phyloP scores from a whole-genome alignment of 75 land plant species.

The Chamaecyparis obtusa region DNA sequence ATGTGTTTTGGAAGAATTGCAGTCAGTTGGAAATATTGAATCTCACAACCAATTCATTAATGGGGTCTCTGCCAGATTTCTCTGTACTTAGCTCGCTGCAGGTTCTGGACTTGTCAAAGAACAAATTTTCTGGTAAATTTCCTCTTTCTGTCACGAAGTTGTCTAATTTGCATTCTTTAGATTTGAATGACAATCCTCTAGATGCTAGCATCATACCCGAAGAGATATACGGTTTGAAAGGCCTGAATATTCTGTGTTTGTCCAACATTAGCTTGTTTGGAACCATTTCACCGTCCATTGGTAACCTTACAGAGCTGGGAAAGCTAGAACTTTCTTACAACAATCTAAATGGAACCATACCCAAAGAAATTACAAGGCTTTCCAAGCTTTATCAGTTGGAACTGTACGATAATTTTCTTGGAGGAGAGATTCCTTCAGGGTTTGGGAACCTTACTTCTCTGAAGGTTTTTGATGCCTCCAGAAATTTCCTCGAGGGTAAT shows the following conservation, averaged over 20 bases:
- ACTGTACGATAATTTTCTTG: no score
- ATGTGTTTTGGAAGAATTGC: slow-evolving; percentile 26
- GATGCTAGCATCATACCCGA: slow-evolving; percentile 2
- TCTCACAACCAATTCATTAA: slow-evolving; percentile 52
- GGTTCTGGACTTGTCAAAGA: slow-evolving; percentile 24
- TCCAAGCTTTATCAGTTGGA: no score
- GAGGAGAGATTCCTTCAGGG: no score
- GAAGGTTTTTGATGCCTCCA: no score
- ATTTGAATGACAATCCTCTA: slow-evolving; percentile 37
- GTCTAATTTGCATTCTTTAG: slow-evolving; percentile 16
- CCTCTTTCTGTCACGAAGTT: slow-evolving; percentile 15
- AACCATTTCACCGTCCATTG: slow-evolving; percentile 15
- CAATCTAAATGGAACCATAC: slow-evolving; percentile 44
- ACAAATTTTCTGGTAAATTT: slow-evolving; percentile 23
- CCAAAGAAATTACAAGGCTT: slow-evolving; percentile 37
- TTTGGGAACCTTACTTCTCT: no score
- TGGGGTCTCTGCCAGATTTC: slow-evolving; percentile 36
- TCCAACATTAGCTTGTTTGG: slow-evolving; percentile 13
- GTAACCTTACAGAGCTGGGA: slow-evolving; percentile 18
- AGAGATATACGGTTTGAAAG: slow-evolving; percentile 12
- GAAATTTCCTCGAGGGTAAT: no score
- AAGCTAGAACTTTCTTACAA: slow-evolving; percentile 19
- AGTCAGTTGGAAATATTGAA: slow-evolving; percentile 39
- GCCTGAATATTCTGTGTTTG: slow-evolving; percentile 9
- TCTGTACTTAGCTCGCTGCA: slow-evolving; percentile 8